These are phyloP conservation scores for Triticum turgidum DNA, from an alignment of 176 grass and related monocot species.

Conservation along the genomic window DNA sequence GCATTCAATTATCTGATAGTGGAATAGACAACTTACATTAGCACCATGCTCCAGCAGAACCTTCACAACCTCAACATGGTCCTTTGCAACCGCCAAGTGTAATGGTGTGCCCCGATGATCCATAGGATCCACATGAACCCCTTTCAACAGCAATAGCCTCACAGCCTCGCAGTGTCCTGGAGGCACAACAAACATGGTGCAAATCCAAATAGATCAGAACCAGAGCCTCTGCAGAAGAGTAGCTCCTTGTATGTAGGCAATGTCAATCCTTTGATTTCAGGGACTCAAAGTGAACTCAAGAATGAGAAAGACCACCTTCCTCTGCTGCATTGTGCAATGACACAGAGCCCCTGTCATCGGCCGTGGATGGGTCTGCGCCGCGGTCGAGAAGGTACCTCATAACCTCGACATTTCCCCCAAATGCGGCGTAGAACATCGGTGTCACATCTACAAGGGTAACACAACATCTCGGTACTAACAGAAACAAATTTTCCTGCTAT, in stretches of 20 bases:
- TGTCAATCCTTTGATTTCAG: background rate
- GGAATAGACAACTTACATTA: slow-evolving; percentile 36
- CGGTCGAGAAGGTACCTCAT: slow-evolving; percentile 33
- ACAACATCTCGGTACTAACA: background rate
- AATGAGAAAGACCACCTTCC: background rate
- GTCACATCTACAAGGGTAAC: slow-evolving; percentile 26
- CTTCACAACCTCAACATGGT: background rate
- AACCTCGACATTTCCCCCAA: background rate
- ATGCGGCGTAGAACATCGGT: slow-evolving; percentile 10
- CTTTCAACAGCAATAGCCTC: slow-evolving; percentile 38
- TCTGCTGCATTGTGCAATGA: slow-evolving; percentile 29
- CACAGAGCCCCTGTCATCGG: background rate
- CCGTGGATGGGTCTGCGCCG: slow-evolving; percentile 18
- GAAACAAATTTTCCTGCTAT: background rate
- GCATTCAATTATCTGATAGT: background rate
- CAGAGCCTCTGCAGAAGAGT: background rate
- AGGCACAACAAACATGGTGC: background rate
- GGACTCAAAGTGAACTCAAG: background rate
- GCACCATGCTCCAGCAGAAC: slow-evolving; percentile 47
- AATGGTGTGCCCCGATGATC: slow-evolving; percentile 32
- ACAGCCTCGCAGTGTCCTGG: slow-evolving; percentile 19
- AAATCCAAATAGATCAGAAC: background rate
- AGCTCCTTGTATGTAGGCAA: background rate
- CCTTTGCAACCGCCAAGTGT: slow-evolving; percentile 21
- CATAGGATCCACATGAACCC: slow-evolving; percentile 30